Conservation (phyloP, 768 basidiomycete genomes). For the Suillus weaverae region DNA sequence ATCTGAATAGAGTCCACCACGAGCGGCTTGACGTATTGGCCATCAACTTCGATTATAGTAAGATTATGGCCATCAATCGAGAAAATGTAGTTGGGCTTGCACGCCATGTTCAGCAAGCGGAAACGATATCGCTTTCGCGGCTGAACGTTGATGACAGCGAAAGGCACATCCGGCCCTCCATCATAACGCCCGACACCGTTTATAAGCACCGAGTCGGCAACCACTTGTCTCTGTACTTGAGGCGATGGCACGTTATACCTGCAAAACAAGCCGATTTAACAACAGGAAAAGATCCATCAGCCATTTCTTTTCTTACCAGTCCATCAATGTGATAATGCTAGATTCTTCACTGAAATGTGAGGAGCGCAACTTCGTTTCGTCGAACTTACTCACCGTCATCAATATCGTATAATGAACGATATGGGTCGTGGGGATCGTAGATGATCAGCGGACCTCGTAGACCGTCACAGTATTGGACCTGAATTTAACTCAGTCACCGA, state of each 20-base stretch:
- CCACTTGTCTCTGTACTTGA: background rate
- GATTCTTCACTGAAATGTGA: background rate
- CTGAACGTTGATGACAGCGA: constrained; percentile 38
- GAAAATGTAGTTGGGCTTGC: constrained; percentile 44
- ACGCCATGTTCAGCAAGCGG: constrained; percentile 43
- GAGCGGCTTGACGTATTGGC: constrained; percentile 36
- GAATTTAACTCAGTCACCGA: background rate
- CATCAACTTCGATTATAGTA: constrained; percentile 51
- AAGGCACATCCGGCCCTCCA: constrained; percentile 31
- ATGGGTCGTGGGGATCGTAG: constrained; percentile 34
- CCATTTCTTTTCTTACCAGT: background rate
- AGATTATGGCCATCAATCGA: constrained; percentile 47
- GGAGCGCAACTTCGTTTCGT: background rate
- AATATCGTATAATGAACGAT: background rate
- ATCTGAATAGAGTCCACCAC: constrained; percentile 44
- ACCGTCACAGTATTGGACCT: constrained; percentile 54
- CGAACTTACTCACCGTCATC: background rate
- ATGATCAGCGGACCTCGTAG: constrained; percentile 50
- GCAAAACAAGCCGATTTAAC: background rate
- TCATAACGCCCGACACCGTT: constrained; percentile 41
- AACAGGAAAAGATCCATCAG: background rate
- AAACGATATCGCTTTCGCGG: constrained; percentile 37
- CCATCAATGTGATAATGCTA: background rate
- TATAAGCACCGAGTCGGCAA: constrained; percentile 22
- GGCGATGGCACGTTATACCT: background rate